These are phyloP conservation scores for Trichosanthes cucumerina DNA, from an alignment of 306 rosid species.

Conservation along the genomic window DNA sequence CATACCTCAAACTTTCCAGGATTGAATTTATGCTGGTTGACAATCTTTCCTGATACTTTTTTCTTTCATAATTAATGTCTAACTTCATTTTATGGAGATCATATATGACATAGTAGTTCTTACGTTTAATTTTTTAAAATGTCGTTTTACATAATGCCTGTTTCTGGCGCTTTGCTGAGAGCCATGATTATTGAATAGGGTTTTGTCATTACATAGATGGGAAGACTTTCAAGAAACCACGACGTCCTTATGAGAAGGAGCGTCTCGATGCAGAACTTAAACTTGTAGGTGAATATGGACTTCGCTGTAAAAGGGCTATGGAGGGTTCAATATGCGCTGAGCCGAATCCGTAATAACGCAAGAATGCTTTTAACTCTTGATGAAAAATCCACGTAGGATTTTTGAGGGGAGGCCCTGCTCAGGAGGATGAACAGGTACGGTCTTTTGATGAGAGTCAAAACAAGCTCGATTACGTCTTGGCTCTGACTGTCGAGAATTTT, in stretches of 20 bases:
- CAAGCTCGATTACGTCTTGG: conserved; percentile 40
- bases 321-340: conserved; percentile 35
- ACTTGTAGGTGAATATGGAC: conserved; percentile 36
- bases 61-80: neutral
- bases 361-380: conserved; percentile 35
- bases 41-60: neutral
- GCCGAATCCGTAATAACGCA: conserved; percentile 32
- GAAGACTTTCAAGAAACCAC: conserved; percentile 39
- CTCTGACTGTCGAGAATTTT: conserved; percentile 37
- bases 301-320: conserved; percentile 37
- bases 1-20: neutral
- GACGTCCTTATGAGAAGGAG: conserved; percentile 43
- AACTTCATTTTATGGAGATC: neutral
- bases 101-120: neutral
- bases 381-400: conserved; percentile 32
- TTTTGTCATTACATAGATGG: conserved; percentile 23
- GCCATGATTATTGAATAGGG: neutral
- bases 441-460: conserved; percentile 38
- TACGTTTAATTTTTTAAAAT: neutral
- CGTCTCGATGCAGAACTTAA: conserved; percentile 37
- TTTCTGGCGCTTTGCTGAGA: neutral
- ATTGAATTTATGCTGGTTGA: neutral
- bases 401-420: conserved; percentile 38
- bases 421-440: conserved; percentile 45
- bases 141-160: neutral